Evolutionary conservation across 495 filamentous ascomycete genomes (phyloP).

Genomic region (Darksidea phi): DNA sequence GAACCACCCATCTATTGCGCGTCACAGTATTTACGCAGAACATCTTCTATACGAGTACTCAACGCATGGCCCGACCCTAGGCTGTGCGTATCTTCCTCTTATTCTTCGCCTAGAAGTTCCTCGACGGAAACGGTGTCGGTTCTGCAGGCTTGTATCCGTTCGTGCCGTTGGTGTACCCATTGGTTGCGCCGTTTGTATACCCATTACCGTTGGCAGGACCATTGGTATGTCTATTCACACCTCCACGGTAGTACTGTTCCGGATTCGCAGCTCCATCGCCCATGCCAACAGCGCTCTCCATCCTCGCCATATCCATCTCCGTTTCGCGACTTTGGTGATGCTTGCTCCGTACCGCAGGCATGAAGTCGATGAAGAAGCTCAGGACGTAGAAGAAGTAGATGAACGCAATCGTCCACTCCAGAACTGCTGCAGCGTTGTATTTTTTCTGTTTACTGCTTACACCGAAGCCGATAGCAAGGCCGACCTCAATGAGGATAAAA

Average conservation of each 20-base stretch:
- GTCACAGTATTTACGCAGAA: not conserved
- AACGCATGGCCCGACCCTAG: too few relatives aligned
- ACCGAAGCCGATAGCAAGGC: slow-evolving; percentile 64
- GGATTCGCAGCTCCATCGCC: slow-evolving; percentile 18
- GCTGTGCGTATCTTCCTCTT: too few relatives aligned
- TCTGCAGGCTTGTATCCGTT: slow-evolving; percentile 12
- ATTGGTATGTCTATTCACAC: slow-evolving; percentile 18
- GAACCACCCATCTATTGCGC: too few relatives aligned
- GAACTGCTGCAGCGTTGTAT: slow-evolving; percentile 49
- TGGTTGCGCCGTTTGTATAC: not conserved
- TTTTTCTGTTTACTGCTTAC: slow-evolving; percentile 38
- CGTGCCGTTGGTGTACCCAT: slow-evolving; percentile 15
- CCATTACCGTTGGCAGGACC: slow-evolving; percentile 15
- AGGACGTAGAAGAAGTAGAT: slow-evolving; percentile 88
- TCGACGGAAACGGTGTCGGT: slow-evolving; percentile 22
- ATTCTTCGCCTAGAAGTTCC: slow-evolving; percentile 35
- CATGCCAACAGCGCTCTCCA: slow-evolving; percentile 13
- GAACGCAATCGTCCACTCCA: slow-evolving; percentile 84
- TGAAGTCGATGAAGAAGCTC: slow-evolving; percentile 83
- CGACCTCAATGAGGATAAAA: slow-evolving; percentile 78
- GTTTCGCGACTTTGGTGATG: slow-evolving; percentile 44
- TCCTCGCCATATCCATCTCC: slow-evolving; percentile 41
- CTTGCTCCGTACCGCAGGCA: slow-evolving; percentile 72
- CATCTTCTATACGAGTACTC: not conserved
- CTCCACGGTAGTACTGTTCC: slow-evolving; percentile 18